Percentiles rank a stretch among this genome's conserved stretches.
phyloP scores from a whole-genome alignment of 1,284 basidiomycete species.

The Porogramme epimiltina region DNA sequence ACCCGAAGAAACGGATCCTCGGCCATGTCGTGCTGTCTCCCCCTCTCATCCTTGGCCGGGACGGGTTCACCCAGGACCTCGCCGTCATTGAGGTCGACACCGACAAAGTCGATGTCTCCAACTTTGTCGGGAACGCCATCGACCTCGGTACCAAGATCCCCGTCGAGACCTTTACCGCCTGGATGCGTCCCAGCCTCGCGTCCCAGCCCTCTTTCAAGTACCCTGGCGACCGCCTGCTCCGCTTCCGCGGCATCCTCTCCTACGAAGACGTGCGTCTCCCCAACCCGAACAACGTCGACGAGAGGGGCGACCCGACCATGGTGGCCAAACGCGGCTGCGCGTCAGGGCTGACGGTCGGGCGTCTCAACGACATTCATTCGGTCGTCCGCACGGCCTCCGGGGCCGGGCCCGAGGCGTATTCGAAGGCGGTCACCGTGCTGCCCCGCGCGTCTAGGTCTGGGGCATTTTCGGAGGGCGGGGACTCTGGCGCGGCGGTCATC shows the following conservation, averaged over 20 bases:
- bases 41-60: slow-evolving; percentile 22
- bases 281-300: background rate
- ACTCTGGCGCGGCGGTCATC: slow-evolving; percentile 22
- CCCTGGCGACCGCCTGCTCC: background rate
- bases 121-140: slow-evolving; percentile 32
- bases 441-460: too few species aligned
- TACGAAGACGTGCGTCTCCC: background rate
- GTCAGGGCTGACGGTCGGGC: too few species aligned
- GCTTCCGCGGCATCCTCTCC: slow-evolving; percentile 2
- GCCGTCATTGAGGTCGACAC: slow-evolving; percentile 32
- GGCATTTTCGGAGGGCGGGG: slow-evolving; percentile 17
- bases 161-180: slow-evolving; percentile 2
- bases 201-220: background rate
- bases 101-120: slow-evolving; percentile 24
- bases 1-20: slow-evolving; percentile 25
- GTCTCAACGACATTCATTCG: too few species aligned
- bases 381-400: too few species aligned
- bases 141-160: slow-evolving; percentile 25
- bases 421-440: too few species aligned
- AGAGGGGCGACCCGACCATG: background rate
- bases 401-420: too few species aligned
- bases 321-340: too few species aligned
- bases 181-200: slow-evolving; percentile 1
- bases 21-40: slow-evolving; percentile 34
- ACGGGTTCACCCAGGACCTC: slow-evolving; percentile 30